phyloP scores from a whole-genome alignment of 1,284 basidiomycete species.

The Cryptococcus amylolentus region DNA sequence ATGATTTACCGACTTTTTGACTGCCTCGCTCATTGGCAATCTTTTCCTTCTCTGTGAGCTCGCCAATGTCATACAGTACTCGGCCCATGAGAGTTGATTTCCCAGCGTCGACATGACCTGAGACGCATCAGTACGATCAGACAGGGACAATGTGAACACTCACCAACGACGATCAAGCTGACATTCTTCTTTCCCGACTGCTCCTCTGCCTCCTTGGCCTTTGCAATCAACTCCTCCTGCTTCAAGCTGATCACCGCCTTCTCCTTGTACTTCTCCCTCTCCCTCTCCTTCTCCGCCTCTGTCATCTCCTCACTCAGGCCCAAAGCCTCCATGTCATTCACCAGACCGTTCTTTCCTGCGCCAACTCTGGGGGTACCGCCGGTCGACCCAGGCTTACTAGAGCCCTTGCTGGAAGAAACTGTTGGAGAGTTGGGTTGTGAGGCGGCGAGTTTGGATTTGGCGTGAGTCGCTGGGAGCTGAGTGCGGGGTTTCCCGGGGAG shows the following conservation, averaged over 20 bases:
- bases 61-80: conserved; percentile 85
- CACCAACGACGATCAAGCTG: conserved; percentile 90
- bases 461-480: conserved; percentile 8
- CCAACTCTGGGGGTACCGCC: conserved; percentile 19
- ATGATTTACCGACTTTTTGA: conserved; percentile 83
- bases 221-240: conserved; percentile 78
- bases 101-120: conserved; percentile 96
- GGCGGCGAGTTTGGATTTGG: conserved; percentile 14
- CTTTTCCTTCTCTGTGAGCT: conserved; percentile 78
- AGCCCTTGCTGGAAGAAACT: conserved; percentile 19
- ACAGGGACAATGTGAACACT: conserved; percentile 28
- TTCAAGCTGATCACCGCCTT: conserved; percentile 65
- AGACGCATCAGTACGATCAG: not conserved
- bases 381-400: conserved; percentile 22
- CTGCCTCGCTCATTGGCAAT: conserved; percentile 86
- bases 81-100: conserved; percentile 98
- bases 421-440: conserved; percentile 22
- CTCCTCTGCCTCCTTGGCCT: conserved; percentile 63
- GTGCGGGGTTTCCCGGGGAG: conserved; percentile 37
- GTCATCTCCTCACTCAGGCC: conserved; percentile 58
- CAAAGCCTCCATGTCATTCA: conserved; percentile 65
- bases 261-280: conserved; percentile 54
- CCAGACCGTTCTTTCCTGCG: conserved; percentile 53
- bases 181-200: conserved; percentile 64
- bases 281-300: conserved; percentile 49